These are phyloP conservation scores for Blastobotrys illinoisensis DNA, from an alignment of 1,139 yeast genomes.

Conservation along the genomic window DNA sequence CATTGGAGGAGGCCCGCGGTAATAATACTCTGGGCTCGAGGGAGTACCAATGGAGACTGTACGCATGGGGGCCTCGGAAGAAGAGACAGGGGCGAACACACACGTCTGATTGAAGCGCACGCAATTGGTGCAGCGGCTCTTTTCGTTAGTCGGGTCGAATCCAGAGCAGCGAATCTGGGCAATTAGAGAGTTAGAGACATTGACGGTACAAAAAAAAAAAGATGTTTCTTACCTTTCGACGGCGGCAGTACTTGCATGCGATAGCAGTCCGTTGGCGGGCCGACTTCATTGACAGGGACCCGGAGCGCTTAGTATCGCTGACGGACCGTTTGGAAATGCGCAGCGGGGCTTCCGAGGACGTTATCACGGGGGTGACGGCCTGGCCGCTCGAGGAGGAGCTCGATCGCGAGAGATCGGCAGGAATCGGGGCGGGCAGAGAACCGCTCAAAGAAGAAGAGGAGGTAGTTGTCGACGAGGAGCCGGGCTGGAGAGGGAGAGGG, in stretches of 20 bases:
- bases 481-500: background rate
- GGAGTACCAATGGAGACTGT: constrained; percentile 15
- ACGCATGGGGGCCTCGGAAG: constrained; percentile 26
- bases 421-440: background rate
- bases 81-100: constrained; percentile 33
- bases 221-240: constrained; percentile 10
- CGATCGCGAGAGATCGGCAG: background rate
- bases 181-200: constrained; percentile 1
- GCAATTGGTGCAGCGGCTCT: constrained; percentile 31
- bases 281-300: background rate
- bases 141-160: constrained; percentile 23
- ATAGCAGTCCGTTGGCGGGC: constrained; percentile 13
- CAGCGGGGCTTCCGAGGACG: background rate
- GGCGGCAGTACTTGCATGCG: constrained; percentile 13
- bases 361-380: too few relatives aligned
- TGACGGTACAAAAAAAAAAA: background rate
- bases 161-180: constrained; percentile 33
- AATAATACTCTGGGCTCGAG: background rate
- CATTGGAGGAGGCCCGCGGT: background rate
- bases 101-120: constrained; percentile 32
- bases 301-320: background rate
- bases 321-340: background rate
- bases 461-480: background rate
- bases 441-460: background rate
- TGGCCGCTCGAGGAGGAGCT: background rate